Evolutionary conservation across 371 early-diverging fungal species (phyloP).

Genomic region (Catenaria anguillulae): DNA sequence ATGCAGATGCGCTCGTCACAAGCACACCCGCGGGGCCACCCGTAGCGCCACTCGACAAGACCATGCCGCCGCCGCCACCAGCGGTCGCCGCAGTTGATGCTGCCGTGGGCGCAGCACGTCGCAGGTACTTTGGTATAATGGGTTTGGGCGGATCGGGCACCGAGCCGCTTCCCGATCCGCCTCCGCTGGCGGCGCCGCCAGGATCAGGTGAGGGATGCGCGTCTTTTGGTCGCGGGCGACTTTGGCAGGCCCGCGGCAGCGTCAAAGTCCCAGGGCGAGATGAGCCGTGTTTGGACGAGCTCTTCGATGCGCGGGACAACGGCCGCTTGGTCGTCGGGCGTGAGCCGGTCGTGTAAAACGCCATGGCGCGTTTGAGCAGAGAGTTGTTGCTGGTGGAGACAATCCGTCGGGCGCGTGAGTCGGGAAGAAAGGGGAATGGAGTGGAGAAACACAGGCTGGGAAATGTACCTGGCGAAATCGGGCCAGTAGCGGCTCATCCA

Average conservation of each 20-base stretch:
- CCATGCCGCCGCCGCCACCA: too few relatives aligned
- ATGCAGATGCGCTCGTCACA: too few relatives aligned
- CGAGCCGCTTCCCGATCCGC: too few relatives aligned
- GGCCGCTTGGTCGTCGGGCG: not conserved
- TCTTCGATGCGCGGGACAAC: not conserved
- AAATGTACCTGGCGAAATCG: conserved; percentile 5
- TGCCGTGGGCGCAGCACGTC: conserved; percentile 11
- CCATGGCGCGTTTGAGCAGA: too few relatives aligned
- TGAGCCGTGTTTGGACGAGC: not conserved
- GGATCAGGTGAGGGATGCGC: not conserved
- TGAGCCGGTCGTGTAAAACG: not conserved
- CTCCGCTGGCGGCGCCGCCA: too few relatives aligned
- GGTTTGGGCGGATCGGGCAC: conserved; percentile 22
- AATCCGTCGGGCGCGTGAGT: too few relatives aligned
- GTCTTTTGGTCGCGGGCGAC: conserved; percentile 7
- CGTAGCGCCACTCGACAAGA: too few relatives aligned
- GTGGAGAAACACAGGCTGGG: too few relatives aligned
- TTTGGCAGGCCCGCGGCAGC: conserved; percentile 5
- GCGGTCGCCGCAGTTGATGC: too few relatives aligned
- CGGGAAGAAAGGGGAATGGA: too few relatives aligned
- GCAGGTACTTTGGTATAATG: conserved; percentile 26
- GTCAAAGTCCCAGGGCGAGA: conserved; percentile 7
- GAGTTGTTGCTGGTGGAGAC: too few relatives aligned
- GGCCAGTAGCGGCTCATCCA: not conserved
- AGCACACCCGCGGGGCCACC: too few relatives aligned